Base-by-base conservation (phyloP, 371 early-diverging fungal species). In the Mucor lusitanicus region DNA sequence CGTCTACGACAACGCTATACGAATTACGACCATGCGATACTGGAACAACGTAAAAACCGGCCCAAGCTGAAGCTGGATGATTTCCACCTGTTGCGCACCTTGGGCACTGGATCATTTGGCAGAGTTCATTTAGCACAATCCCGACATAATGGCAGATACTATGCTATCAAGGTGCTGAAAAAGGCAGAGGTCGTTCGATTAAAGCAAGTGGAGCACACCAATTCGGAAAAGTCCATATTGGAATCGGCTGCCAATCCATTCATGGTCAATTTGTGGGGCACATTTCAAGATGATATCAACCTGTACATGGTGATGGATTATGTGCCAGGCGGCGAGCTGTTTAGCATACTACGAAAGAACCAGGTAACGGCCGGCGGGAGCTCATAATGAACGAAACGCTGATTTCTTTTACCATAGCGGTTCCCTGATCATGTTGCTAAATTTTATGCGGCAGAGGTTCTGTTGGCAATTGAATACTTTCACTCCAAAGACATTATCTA, bases 51-150 rank as follows among this genome's bases (percentile, higher is more conserved):
- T 17, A 67, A 64, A 25, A 70, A 65, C 32, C 61, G 76, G 37
- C 83, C 85, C 48, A 90, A 89, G 60, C 79, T 91, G 33, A 83
- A 82, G 65, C 75, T 92, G 48, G 79, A 83, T 23, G 90, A 92
- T 64, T 92, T 91, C 63, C 85, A 86, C 59, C 76, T 92, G 61
- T 82, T 87, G 64, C 86, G 92, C 33, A 93, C 94, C 28, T 69
- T 99, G 40, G 99, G 99, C 7, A 97, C 98, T 0, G 99, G 99
- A 19, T 96, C 99, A 11, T 99, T 99, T 86, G 99, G 99, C 25
- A 91, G 98, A 19, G 99, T 99, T 46, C 96, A 95, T 81, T 85
- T 99, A 50, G 94, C 93, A 25, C 89, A 87, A 55, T 87, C 88
- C 58, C 87, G 90, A 68, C 80, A 81, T 65, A 93, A 90, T 61